Percentiles rank a stretch among this genome's conserved stretches.
Conservation (phyloP, 192 early-diverging fungal species). For the Coemansia sp. region DNA sequence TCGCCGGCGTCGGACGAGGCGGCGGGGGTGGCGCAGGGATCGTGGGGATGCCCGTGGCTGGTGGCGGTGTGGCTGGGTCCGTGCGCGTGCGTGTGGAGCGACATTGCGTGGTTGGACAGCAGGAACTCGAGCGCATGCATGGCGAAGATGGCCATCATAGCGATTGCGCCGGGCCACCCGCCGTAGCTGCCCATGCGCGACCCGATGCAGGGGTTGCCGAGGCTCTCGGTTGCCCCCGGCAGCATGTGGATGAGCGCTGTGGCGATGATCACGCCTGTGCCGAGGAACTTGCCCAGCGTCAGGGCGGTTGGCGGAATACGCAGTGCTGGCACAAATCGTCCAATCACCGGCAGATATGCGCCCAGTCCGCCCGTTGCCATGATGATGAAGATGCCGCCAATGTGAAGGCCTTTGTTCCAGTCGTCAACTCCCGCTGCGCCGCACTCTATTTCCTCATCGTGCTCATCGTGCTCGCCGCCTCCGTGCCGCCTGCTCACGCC, state of each 20-base stretch:
- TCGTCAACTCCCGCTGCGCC: constrained; percentile 29
- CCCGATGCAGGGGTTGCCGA: constrained; percentile 60
- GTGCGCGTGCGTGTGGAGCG: constrained; percentile 31
- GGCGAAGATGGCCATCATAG: constrained; percentile 62
- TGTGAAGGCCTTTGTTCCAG: constrained; percentile 54
- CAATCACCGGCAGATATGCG: constrained; percentile 57
- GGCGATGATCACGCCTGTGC: constrained; percentile 73
- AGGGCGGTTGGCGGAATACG: constrained; percentile 45
- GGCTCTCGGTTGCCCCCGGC: constrained; percentile 55
- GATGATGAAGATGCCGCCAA: constrained; percentile 61
- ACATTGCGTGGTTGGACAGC: constrained; percentile 49
- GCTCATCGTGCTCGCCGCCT: constrained; percentile 7
- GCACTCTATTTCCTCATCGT: constrained; percentile 28
- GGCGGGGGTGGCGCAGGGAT: background rate
- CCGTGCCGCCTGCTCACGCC: constrained; percentile 26
- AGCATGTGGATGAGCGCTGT: constrained; percentile 82
- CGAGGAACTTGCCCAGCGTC: constrained; percentile 60
- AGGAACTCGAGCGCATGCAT: constrained; percentile 71
- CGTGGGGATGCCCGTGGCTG: background rate
- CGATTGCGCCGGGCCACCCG: constrained; percentile 60
- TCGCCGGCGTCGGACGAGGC: constrained; percentile 2
- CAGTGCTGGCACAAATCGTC: constrained; percentile 35
- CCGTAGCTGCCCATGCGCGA: constrained; percentile 52
- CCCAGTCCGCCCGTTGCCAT: constrained; percentile 57
- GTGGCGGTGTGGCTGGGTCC: constrained; percentile 9